Conservation (phyloP, 345 rosid genomes). For the Eucalyptus globulus region DNA sequence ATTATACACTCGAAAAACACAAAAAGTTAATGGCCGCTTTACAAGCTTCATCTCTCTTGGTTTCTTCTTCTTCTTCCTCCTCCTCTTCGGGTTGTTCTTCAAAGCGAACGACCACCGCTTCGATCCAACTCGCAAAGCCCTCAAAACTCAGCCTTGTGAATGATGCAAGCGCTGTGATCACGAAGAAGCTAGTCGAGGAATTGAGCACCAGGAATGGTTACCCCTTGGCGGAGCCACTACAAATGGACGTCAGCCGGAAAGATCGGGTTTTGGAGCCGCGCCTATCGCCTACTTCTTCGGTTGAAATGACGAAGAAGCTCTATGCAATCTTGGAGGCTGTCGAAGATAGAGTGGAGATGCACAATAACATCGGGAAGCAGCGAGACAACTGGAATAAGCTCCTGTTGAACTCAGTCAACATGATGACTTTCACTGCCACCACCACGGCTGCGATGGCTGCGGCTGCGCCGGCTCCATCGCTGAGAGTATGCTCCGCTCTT, state of each 20-base stretch:
- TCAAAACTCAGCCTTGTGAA: neutral
- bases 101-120: neutral
- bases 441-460: slow-evolving; percentile 1
- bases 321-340: slow-evolving; percentile 42
- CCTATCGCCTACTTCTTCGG: neutral
- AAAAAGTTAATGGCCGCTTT: neutral
- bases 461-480: neutral
- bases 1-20: neutral
- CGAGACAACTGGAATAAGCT: slow-evolving; percentile 58
- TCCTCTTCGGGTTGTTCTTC: neutral
- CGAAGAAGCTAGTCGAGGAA: neutral
- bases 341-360: slow-evolving; percentile 63
- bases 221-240: neutral
- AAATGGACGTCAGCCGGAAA: no score
- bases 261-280: neutral
- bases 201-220: neutral
- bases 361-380: slow-evolving; percentile 48
- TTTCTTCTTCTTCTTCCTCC: neutral
- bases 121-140: neutral
- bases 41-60: neutral
- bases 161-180: neutral
- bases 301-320: neutral
- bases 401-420: slow-evolving; percentile 51
- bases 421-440: slow-evolving; percentile 50
- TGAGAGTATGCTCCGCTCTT: neutral